Percentiles rank a stretch among this genome's conserved stretches.
Evolutionary conservation across 495 filamentous ascomycete genomes (phyloP).

Genomic region (Penicillium cataractarum): DNA sequence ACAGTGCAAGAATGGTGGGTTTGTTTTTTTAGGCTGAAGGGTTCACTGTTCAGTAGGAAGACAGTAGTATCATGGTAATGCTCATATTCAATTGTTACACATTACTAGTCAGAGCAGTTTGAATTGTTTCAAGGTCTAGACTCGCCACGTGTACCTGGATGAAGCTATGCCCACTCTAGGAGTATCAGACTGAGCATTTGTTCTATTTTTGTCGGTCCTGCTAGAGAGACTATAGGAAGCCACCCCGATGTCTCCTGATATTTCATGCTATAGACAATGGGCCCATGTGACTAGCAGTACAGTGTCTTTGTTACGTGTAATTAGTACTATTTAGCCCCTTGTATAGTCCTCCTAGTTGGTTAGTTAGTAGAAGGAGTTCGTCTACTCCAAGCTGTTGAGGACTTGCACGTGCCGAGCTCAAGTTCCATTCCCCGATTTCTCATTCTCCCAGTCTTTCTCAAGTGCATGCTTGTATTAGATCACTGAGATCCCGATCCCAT

Average conservation of each 20-base stretch:
- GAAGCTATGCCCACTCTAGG: background rate
- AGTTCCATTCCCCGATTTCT: background rate
- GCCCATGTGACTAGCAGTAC: background rate
- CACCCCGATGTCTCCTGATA: background rate
- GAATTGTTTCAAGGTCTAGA: background rate
- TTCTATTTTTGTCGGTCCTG: background rate
- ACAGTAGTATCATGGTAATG: background rate
- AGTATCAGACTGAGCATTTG: conserved; percentile 1
- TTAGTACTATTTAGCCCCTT: background rate
- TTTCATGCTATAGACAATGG: background rate
- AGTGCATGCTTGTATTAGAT: background rate
- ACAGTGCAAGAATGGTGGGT: conserved; percentile 11
- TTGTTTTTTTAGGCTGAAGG: background rate
- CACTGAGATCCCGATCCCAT: background rate
- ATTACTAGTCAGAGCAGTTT: background rate
- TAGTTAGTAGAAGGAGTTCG: background rate
- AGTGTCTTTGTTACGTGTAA: background rate
- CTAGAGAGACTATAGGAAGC: background rate
- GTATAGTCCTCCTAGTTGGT: too few species aligned
- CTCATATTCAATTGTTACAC: background rate
- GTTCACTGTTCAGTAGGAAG: background rate
- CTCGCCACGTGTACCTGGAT: background rate
- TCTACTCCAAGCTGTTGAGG: background rate
- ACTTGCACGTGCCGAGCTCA: conserved; percentile 12
- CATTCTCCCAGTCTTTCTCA: background rate